Evolutionary conservation across 305 asterid genomes (phyloP).

Genomic region (Withania somnifera): DNA sequence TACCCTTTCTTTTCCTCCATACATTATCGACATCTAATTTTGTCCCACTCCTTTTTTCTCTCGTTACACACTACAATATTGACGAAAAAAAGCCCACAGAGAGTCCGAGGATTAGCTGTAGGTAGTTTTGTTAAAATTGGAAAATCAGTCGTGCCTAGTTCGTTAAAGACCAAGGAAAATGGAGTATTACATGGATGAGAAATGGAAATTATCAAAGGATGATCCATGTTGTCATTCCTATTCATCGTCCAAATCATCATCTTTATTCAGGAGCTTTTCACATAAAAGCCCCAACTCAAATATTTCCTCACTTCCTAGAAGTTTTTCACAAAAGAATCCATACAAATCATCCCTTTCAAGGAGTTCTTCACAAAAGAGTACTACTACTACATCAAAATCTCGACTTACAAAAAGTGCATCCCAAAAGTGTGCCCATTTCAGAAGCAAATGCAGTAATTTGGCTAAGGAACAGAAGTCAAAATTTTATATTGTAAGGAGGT

Average conservation of each 20-base stretch:
- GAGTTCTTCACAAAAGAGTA: constrained; percentile 43
- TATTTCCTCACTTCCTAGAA: constrained; percentile 24
- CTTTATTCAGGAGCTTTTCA: constrained; percentile 43
- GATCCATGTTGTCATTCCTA: constrained; percentile 24
- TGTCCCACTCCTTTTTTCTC: background rate
- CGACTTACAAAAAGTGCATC: constrained; percentile 52
- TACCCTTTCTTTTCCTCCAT: background rate
- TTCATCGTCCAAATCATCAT: constrained; percentile 23
- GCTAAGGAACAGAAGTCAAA: constrained; percentile 90
- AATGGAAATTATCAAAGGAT: constrained; percentile 51
- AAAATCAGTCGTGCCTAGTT: no score
- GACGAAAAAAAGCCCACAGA: background rate
- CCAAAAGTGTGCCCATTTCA: constrained; percentile 47
- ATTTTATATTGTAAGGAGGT: constrained; percentile 83
- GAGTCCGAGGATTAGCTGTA: background rate
- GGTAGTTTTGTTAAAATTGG: no score
- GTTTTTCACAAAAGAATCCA: constrained; percentile 33
- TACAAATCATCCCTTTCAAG: constrained; percentile 33
- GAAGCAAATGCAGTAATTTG: constrained; percentile 57
- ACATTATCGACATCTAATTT: background rate
- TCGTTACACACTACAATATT: background rate
- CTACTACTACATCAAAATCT: constrained; percentile 20
- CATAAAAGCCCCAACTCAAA: constrained; percentile 22
- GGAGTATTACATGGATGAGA: constrained; percentile 86
- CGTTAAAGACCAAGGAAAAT: constrained; percentile 8